phyloP scores from a whole-genome alignment of 2,329 filamentous ascomycete species.

The Fusarium luffae region DNA sequence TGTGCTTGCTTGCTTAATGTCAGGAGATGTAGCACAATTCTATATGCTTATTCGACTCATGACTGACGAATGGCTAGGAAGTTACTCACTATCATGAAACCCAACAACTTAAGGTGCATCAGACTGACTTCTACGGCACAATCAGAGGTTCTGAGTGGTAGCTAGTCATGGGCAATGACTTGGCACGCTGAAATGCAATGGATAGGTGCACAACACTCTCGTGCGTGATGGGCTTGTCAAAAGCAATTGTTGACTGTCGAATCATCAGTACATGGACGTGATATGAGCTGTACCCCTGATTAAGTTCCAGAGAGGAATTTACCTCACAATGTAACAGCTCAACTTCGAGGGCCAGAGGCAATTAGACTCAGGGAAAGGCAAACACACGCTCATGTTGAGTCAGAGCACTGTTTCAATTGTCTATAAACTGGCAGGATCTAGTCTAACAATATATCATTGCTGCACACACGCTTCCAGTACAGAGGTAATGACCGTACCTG shows the following conservation, averaged over 20 bases:
- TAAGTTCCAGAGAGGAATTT: background rate
- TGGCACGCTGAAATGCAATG: background rate
- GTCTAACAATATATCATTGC: background rate
- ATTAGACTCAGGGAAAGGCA: background rate
- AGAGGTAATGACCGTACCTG: background rate
- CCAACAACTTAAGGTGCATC: background rate
- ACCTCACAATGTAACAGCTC: rapidly evolving
- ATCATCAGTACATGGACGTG: background rate
- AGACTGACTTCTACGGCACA: background rate
- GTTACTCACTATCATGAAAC: background rate
- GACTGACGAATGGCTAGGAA: background rate
- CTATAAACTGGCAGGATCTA: background rate
- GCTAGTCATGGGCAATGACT: background rate
- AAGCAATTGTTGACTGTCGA: background rate
- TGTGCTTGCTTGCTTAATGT: background rate
- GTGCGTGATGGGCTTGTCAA: background rate
- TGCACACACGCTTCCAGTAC: background rate
- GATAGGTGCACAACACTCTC: background rate
- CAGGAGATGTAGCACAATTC: background rate
- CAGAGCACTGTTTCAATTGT: background rate
- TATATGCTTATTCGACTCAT: conserved; percentile 4
- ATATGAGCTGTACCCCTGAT: rapidly evolving
- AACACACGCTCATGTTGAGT: background rate
- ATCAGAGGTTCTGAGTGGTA: background rate
- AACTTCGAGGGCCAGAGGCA: background rate